Percentiles rank a stretch among this genome's conserved stretches.
Conservation (phyloP, 129 eudicot species). For the Rutidosis leptorrhynchoides region DNA sequence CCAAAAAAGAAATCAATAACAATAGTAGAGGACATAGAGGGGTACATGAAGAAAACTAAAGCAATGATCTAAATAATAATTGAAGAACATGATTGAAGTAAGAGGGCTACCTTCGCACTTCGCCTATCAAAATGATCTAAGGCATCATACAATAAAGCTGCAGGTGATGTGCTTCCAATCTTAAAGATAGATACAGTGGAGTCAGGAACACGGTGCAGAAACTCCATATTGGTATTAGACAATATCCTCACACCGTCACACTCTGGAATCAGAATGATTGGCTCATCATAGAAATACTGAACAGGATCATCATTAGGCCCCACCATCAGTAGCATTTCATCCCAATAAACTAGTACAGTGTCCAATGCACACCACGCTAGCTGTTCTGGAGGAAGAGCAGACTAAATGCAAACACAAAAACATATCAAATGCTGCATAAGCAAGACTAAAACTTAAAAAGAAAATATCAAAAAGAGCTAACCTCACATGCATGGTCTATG, state of each 20-base stretch:
- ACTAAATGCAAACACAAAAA: slow-evolving; percentile 29
- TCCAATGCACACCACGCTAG: slow-evolving; percentile 99
- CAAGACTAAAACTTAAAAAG: too few species aligned
- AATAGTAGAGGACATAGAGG: too few species aligned
- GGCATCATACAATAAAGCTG: slow-evolving; percentile 94
- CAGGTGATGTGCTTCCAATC: slow-evolving; percentile 92
- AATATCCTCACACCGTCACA: slow-evolving; percentile 95
- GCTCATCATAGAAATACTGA: slow-evolving; percentile 83
- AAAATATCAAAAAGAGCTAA: too few species aligned
- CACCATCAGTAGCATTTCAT: slow-evolving; percentile 96
- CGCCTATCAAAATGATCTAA: slow-evolving; percentile 93
- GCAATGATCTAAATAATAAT: too few species aligned
- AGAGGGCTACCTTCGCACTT: slow-evolving; percentile 99
- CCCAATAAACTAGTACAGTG: slow-evolving; percentile 95
- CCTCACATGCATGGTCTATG: slow-evolving; percentile 82
- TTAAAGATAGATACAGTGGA: slow-evolving; percentile 85
- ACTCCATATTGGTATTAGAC: slow-evolving; percentile 84
- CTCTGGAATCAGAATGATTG: slow-evolving; percentile 81
- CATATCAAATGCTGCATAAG: neutral
- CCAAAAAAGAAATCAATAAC: too few species aligned
- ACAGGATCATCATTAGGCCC: slow-evolving; percentile 88
- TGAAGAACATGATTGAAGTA: too few species aligned
- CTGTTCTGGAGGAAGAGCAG: slow-evolving; percentile 93
- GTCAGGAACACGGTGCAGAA: slow-evolving; percentile 92
- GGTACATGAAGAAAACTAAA: too few species aligned